Base-by-base conservation (phyloP, 2,329 filamentous ascomycete genomes). In the Talaromyces amestolkiae region DNA sequence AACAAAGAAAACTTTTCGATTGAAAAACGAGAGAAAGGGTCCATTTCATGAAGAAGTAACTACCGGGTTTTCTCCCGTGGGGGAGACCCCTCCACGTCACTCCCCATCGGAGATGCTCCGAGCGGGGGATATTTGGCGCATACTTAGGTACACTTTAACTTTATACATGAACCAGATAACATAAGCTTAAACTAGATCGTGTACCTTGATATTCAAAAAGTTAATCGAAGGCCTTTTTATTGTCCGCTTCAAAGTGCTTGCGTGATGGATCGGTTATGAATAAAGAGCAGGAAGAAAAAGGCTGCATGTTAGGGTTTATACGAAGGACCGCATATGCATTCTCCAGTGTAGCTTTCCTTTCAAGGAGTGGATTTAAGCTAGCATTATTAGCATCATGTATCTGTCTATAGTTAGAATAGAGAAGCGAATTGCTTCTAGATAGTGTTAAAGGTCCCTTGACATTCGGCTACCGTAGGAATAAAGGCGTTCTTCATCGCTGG, bases 61-160 rank as follows among this genome's bases (percentile, higher is more conserved):
- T 31, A 8, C 53, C 56, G 37, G 56, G 3, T 31, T 31, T 33
- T 59, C 39, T 31, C 11, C 56, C 56, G 37, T 31, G 1, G 56
- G 17, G 19, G 11, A 61, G 15, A 35, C 22, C 39, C 41, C 22
- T 33, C 56, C 56, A 19, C 35, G 22, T 58, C 39, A 59, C 37
- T 31, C 27, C 6, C 27, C 37, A n/a, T 62, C 63, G 63, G 63
- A 65, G 63, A 59, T 64, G 62, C 53, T 64, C 62, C 62, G 62
- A 64, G 62, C n/a, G 62, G 53, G 62, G 54, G 54, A 35, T n/a
- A 56, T 13, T 3, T 22, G 31, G 22, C 31, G 31, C 9, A 22
- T 31, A 31, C 27, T 7, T 31, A 31, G 27, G 27, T 31, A 31
- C 27, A 31, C 27, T 31, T 31, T 7, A 19, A 56, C 31, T 13